Percentiles rank a stretch among this genome's conserved stretches.
phyloP scores from a whole-genome alignment of 768 basidiomycete genomes.

The Hydnomerulius pinastri region DNA sequence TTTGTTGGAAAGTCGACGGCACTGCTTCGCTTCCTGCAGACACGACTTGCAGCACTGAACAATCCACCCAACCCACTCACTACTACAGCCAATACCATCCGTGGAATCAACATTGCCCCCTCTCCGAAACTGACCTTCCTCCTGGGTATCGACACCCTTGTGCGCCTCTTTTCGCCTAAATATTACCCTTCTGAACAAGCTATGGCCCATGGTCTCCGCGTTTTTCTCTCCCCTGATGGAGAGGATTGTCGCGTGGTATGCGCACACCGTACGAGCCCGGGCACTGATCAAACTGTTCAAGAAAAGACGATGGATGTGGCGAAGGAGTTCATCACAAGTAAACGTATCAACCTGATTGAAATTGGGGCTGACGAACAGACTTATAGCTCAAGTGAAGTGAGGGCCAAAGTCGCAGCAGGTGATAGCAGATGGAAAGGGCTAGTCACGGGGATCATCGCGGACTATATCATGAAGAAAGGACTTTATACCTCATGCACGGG shows the following conservation, averaged over 20 bases:
- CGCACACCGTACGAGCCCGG: slow-evolving; percentile 50
- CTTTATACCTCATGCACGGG: slow-evolving; percentile 39
- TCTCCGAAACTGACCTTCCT: slow-evolving; percentile 63
- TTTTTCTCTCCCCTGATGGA: slow-evolving; percentile 58
- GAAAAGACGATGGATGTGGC: slow-evolving; percentile 36
- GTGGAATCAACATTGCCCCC: slow-evolving; percentile 5
- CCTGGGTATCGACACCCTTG: slow-evolving; percentile 83
- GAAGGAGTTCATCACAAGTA: slow-evolving; percentile 49
- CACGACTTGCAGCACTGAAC: slow-evolving; percentile 16
- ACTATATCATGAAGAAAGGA: slow-evolving; percentile 50
- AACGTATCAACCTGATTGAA: slow-evolving; percentile 59
- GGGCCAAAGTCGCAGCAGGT: slow-evolving; percentile 31
- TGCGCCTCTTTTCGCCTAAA: slow-evolving; percentile 71
- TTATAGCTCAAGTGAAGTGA: slow-evolving; percentile 72
- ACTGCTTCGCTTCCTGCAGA: slow-evolving; percentile 53
- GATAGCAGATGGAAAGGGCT: slow-evolving; percentile 45
- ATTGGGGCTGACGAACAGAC: slow-evolving; percentile 56
- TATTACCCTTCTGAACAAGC: slow-evolving; percentile 61
- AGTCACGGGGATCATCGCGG: slow-evolving; percentile 46
- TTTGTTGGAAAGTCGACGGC: slow-evolving; percentile 80
- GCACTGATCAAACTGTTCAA: slow-evolving; percentile 20
- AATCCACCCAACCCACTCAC: background rate
- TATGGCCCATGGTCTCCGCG: slow-evolving; percentile 58
- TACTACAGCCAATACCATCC: slow-evolving; percentile 13
- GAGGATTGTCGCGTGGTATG: slow-evolving; percentile 68